Conservation (phyloP, 352 stramenopile genomes). For the Globisporangium cederbergense region DNA sequence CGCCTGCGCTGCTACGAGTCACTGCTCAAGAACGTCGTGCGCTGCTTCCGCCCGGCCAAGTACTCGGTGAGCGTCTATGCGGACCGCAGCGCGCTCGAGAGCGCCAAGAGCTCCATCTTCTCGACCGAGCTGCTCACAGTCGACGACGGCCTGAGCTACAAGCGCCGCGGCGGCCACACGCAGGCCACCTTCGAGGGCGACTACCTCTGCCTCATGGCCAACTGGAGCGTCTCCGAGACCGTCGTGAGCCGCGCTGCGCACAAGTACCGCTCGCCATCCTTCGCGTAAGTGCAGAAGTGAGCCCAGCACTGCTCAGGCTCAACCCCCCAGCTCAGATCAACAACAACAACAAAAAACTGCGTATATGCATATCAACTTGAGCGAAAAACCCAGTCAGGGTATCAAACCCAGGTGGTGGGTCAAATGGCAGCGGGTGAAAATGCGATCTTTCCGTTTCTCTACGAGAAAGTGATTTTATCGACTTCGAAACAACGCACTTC, state of each 20-base stretch:
- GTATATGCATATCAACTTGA: too few species aligned
- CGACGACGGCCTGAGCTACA: constrained; percentile 76
- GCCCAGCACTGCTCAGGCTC: too few species aligned
- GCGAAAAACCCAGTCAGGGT: too few species aligned
- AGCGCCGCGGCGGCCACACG: constrained; percentile 78
- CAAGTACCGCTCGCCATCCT: constrained; percentile 76
- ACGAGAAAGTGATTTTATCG: too few species aligned
- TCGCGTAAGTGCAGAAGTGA: constrained; percentile 34
- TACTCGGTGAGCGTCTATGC: constrained; percentile 98
- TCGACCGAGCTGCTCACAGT: constrained; percentile 62
- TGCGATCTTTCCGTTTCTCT: too few species aligned
- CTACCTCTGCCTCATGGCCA: constrained; percentile 85
- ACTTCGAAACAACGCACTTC: too few species aligned
- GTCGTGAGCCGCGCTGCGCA: constrained; percentile 41
- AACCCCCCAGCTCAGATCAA: too few species aligned
- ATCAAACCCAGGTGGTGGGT: too few species aligned
- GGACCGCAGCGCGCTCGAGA: constrained; percentile 71
- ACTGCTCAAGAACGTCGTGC: constrained; percentile 97
- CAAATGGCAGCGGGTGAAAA: too few species aligned
- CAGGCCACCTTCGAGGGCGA: constrained; percentile 84
- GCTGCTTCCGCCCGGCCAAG: constrained; percentile 95
- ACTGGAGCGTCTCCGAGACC: constrained; percentile 54
- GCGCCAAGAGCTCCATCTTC: constrained; percentile 73
- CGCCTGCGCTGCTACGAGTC: constrained; percentile 82
- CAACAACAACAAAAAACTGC: too few species aligned